Evolutionary conservation across 2,329 filamentous ascomycete genomes (phyloP).

Genomic region (Fusarium ambrosium): DNA sequence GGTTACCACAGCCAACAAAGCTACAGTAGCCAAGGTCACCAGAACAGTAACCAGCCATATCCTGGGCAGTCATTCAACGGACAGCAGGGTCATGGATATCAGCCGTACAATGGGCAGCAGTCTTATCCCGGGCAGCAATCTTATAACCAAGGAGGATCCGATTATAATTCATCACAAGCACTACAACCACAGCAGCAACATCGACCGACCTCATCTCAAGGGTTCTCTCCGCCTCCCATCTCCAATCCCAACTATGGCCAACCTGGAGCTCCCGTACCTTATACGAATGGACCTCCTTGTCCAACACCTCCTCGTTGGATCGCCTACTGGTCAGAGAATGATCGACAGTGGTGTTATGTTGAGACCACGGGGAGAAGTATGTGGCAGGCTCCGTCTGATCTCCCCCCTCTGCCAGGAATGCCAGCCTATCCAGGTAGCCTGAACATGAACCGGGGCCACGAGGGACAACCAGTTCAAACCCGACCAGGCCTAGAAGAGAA

Average conservation of each 20-base stretch:
- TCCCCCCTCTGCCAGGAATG: constrained; percentile 16
- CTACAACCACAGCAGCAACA: constrained; percentile 6
- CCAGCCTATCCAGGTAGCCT: constrained; percentile 14
- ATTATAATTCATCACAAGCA: not conserved
- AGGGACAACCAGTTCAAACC: not conserved
- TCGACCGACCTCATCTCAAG: not conserved
- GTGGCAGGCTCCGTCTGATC: constrained; percentile 15
- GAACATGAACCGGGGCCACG: not conserved
- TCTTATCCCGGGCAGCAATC: not conserved
- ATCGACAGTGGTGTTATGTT: constrained; percentile 29
- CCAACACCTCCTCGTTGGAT: constrained; percentile 34
- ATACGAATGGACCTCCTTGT: not conserved
- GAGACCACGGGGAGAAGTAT: constrained; percentile 26
- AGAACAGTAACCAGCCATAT: constrained; percentile 7
- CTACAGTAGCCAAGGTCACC: not conserved
- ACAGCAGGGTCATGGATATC: constrained; percentile 9
- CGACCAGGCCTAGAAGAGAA: not conserved
- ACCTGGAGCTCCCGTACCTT: not conserved
- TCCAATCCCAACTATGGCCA: not conserved
- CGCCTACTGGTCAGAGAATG: constrained; percentile 38
- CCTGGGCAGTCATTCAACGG: not conserved
- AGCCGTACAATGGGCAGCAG: constrained; percentile 6
- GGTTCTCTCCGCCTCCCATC: not conserved
- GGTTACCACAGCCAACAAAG: no score
- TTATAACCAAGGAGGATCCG: not conserved